These are phyloP conservation scores for Diplotaxis tenuifolia DNA, from an alignment of 345 rosid genomes.

Conservation along the genomic window DNA sequence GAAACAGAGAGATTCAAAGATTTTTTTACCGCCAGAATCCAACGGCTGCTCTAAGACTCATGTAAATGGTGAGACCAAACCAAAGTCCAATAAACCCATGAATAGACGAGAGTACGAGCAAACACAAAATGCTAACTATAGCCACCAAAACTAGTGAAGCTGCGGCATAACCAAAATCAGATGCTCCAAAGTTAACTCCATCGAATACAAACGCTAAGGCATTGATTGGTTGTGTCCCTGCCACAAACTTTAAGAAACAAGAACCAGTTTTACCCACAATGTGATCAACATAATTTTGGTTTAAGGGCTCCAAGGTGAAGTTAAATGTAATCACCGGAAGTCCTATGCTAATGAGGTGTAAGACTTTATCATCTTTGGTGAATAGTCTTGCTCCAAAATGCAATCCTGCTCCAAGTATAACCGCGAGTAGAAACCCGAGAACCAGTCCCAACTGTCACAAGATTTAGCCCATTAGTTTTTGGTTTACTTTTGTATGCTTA, in stretches of 20 bases:
- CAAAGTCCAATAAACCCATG: constrained; percentile 80
- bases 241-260: constrained; percentile 58
- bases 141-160: constrained; percentile 89
- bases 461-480: neutral
- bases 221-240: constrained; percentile 88
- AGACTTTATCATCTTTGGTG: constrained; percentile 62
- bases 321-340: constrained; percentile 56
- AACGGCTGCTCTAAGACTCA: constrained; percentile 82
- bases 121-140: constrained; percentile 56
- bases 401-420: constrained; percentile 59
- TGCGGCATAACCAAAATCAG: constrained; percentile 88
- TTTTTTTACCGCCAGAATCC: constrained; percentile 84
- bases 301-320: neutral
- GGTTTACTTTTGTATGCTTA: neutral
- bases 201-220: constrained; percentile 90
- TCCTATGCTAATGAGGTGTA: constrained; percentile 63
- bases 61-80: constrained; percentile 80
- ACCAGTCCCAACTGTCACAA: constrained; percentile 68
- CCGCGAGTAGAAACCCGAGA: constrained; percentile 62
- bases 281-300: neutral
- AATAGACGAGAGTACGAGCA: constrained; percentile 52
- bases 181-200: constrained; percentile 92
- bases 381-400: constrained; percentile 69
- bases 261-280: constrained; percentile 3
- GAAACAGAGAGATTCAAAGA: constrained; percentile 2